Base-by-base conservation (phyloP, 176 grass and related monocot genomes). In the Puya raimondii region DNA sequence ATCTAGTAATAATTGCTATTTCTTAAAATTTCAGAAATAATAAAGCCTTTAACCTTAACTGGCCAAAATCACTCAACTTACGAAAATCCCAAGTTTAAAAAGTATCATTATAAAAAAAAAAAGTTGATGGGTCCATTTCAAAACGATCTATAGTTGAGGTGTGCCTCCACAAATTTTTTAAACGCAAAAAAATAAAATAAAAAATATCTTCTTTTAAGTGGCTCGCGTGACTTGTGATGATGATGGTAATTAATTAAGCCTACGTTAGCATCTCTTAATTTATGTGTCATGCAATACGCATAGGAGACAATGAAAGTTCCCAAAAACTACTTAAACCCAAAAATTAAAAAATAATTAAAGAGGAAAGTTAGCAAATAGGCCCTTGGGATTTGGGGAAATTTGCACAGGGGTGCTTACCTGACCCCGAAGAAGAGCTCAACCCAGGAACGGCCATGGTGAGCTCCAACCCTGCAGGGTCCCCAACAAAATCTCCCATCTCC, bases 371-470 rank as follows among this genome's bases (percentile, higher is more conserved):
- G 50, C 27, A 33, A 16, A 64, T 64, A 47, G 1, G 50, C 29
- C 47, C 15, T 25, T 56, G 57, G 15, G 63, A 23, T 3, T 26
- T 18, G n/a, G 26, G 47, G 47, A 25, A 21, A 25, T 18, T 21
- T 16, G 50, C 22, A 72, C 1, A 23, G 20, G 4, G 7, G 33
- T 42, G 76, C 22, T 73, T 91, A 96, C 91, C 91, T 51, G 91
- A 91, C 65, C 85, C 83, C 70, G 87, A 88, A 54, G 88, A 90
- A 64, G 89, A 90, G 82, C 61, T 86, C 57, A 93, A 81, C 15
- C 89, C 89, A 48, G 89, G 87, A 42, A 99, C 84, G 57, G 89
- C 94, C 50, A 99, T 99, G 94, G 94, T 99, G 82, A 99, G 87
- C 58, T 99, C 94, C 64, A 99, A 82, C 59, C 82, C 84, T 47